Conservation (phyloP, 768 basidiomycete species). For the Rickenella mellea region DNA sequence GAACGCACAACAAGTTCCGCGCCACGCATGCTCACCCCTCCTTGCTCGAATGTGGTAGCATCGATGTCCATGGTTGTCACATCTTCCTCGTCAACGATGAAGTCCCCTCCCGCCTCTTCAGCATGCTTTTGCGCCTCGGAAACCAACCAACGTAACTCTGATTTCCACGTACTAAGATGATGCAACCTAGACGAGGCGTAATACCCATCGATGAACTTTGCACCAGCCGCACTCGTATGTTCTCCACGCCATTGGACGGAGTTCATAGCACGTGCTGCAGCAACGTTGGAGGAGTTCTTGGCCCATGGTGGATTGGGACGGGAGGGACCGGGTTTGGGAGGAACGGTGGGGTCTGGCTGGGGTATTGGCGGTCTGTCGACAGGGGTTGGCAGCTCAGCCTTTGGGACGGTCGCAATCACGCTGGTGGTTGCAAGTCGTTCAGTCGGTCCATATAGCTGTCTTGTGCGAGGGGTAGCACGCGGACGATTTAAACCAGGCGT, state of each 20-base stretch:
- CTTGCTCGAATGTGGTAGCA: too few species aligned
- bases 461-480: too few species aligned
- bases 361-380: too few species aligned
- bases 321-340: slow-evolving; percentile 30
- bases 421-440: too few species aligned
- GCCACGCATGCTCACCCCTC: slow-evolving; percentile 20
- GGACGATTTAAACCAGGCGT: too few species aligned
- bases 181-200: slow-evolving; percentile 83
- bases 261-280: slow-evolving; percentile 73
- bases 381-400: too few species aligned
- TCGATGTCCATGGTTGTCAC: slow-evolving; percentile 25
- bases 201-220: slow-evolving; percentile 80
- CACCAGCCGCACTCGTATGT: slow-evolving; percentile 70
- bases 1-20: slow-evolving; percentile 40
- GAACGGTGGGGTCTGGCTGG: slow-evolving; percentile 32
- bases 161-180: slow-evolving; percentile 86
- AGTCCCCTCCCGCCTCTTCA: slow-evolving; percentile 26
- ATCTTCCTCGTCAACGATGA: slow-evolving; percentile 10
- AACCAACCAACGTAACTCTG: slow-evolving; percentile 75
- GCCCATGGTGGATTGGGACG: slow-evolving; percentile 57
- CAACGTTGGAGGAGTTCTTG: slow-evolving; percentile 52
- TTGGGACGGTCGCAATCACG: too few species aligned
- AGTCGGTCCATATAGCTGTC: too few species aligned
- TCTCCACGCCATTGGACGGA: slow-evolving; percentile 78
- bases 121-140: slow-evolving; percentile 68